These are phyloP conservation scores for Cornus suecica DNA, from an alignment of 148 eudicot species.

Conservation along the genomic window DNA sequence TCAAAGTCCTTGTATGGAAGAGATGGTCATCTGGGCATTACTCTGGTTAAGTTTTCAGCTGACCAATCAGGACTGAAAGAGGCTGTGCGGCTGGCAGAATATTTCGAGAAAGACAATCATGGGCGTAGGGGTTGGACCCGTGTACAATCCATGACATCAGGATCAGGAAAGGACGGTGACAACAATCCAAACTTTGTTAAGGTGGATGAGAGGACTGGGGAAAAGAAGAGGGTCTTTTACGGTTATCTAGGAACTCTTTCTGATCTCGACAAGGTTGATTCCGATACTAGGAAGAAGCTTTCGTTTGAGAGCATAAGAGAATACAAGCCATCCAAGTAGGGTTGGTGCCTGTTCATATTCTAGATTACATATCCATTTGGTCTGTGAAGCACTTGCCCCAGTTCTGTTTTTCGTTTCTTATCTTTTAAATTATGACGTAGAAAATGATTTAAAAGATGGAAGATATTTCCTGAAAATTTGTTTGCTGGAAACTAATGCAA, in stretches of 20 bases:
- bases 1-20: slow-evolving; percentile 67
- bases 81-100: slow-evolving; percentile 66
- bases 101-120: slow-evolving; percentile 66
- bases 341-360: not conserved
- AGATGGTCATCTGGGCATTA: slow-evolving; percentile 81
- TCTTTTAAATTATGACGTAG: not conserved
- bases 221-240: slow-evolving; percentile 62
- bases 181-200: slow-evolving; percentile 69
- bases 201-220: slow-evolving; percentile 68
- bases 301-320: slow-evolving; percentile 63
- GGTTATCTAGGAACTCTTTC: slow-evolving; percentile 71
- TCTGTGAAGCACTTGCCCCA: too few relatives aligned
- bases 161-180: slow-evolving; percentile 51
- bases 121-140: slow-evolving; percentile 79
- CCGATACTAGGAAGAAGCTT: slow-evolving; percentile 69
- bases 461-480: not conserved
- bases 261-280: slow-evolving; percentile 76
- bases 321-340: slow-evolving; percentile 31
- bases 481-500: not conserved
- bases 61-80: slow-evolving; percentile 75
- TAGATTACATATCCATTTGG: not conserved
- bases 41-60: slow-evolving; percentile 61
- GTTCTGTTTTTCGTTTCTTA: not conserved
- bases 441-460: not conserved
- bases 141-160: slow-evolving; percentile 42